Conservation (phyloP, 495 filamentous ascomycete genomes). For the Halenospora varia region DNA sequence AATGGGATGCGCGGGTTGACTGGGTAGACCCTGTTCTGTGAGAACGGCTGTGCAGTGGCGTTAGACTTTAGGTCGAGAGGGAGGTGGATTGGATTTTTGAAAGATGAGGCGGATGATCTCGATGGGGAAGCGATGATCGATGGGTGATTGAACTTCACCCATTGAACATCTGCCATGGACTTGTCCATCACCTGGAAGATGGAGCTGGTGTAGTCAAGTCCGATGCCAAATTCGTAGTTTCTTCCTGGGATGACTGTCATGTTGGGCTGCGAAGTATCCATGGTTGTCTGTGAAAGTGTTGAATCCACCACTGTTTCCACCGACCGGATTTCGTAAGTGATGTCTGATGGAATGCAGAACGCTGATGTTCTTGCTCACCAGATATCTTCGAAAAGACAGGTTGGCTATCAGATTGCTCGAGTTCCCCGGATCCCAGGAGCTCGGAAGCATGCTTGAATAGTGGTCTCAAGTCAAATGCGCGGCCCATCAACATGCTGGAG, state of each 20-base stretch:
- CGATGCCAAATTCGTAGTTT: conserved; percentile 54
- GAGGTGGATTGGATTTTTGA: conserved; percentile 9
- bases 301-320: background rate
- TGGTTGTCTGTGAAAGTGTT: too few species aligned
- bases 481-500: conserved; percentile 49
- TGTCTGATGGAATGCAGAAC: background rate
- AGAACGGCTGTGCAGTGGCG: conserved; percentile 4
- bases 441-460: conserved; percentile 38
- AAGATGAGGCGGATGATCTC: conserved; percentile 28
- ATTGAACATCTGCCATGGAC: conserved; percentile 4
- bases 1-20: conserved; percentile 35
- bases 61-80: conserved; percentile 9
- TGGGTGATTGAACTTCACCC: conserved; percentile 6
- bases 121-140: conserved; percentile 3
- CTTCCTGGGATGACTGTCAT: conserved; percentile 26
- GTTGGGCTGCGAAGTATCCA: too few species aligned
- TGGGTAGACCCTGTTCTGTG: conserved; percentile 12
- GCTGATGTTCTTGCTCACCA: conserved; percentile 51
- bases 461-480: conserved; percentile 44
- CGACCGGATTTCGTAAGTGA: background rate
- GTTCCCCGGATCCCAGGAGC: background rate
- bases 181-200: conserved; percentile 39
- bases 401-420: conserved; percentile 22
- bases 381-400: conserved; percentile 52
- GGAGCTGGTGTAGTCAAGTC: conserved; percentile 37